A percentile compares a stretch with the other conserved stretches of the same genome.
Conservation (phyloP, 371 early-diverging fungal species). For the Haplosporangium sp. region DNA sequence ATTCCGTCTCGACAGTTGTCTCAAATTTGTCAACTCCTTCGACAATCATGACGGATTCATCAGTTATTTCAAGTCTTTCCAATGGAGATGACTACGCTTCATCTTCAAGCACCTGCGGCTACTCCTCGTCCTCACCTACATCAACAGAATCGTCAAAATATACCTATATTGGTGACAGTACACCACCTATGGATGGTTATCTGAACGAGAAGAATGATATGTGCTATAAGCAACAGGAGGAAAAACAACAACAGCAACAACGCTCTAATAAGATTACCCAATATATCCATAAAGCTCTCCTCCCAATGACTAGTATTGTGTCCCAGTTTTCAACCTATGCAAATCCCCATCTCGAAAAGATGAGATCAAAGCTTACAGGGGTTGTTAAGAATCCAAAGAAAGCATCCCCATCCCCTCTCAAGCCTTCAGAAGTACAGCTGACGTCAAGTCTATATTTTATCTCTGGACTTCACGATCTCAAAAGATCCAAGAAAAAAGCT, state of each 20-base stretch:
- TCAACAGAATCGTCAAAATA: neutral
- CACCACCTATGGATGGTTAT: neutral
- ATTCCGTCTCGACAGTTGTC: conserved; percentile 2
- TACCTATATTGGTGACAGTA: neutral
- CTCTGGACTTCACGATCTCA: conserved; percentile 6
- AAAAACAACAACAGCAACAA: conserved; percentile 1
- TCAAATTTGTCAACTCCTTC: neutral
- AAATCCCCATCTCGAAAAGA: neutral
- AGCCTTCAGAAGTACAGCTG: neutral
- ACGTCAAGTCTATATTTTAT: neutral
- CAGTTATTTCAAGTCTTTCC: neutral
- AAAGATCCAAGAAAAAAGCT: neutral
- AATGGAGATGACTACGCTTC: neutral
- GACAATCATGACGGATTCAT: conserved; percentile 6
- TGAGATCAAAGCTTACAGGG: neutral
- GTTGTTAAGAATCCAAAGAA: neutral
- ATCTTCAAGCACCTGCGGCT: neutral
- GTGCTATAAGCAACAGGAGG: neutral
- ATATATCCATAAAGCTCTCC: neutral
- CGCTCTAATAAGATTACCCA: neutral
- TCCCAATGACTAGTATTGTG: neutral
- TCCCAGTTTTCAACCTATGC: neutral
- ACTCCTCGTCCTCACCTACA: neutral
- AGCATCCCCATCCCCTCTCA: neutral
- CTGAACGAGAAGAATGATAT: neutral